Conservation (phyloP, 2,329 filamentous ascomycete genomes). For the Atkinsonella texensis region DNA sequence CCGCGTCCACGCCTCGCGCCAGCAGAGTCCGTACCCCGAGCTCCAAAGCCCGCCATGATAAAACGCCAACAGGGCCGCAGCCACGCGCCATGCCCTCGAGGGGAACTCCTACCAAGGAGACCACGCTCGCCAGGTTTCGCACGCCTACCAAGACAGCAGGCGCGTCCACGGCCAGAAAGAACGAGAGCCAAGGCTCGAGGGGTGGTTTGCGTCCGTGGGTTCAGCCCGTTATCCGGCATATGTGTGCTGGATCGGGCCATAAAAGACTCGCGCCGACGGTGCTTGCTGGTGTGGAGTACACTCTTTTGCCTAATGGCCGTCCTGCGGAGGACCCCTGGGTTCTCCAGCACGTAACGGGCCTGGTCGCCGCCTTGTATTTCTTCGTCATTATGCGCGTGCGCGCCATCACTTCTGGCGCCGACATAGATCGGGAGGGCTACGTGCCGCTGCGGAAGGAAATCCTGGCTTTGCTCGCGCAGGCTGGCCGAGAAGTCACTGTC, state of each 20-base stretch:
- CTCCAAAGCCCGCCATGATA: conserved; percentile 17
- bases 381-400: conserved; percentile 42
- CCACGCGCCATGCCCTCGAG: conserved; percentile 26
- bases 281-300: conserved; percentile 57
- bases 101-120: conserved; percentile 34
- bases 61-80: conserved; percentile 15
- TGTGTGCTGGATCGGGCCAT: conserved; percentile 49
- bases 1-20: conserved; percentile 20
- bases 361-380: conserved; percentile 50
- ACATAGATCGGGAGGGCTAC: conserved; percentile 32
- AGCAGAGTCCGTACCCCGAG: conserved; percentile 21
- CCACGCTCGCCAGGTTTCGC: conserved; percentile 30
- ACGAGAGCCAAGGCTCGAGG: conserved; percentile 13
- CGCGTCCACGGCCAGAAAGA: conserved; percentile 29
- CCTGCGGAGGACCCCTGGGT: conserved; percentile 37
- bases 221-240: conserved; percentile 52
- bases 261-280: conserved; percentile 58
- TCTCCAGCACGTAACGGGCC: conserved; percentile 33
- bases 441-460: conserved; percentile 33
- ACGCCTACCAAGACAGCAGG: conserved; percentile 21
- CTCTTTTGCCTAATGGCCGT: conserved; percentile 31
- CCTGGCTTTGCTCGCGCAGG: conserved; percentile 27
- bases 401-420: conserved; percentile 25
- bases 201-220: conserved; percentile 50
- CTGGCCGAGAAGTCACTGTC: conserved; percentile 28